Percentiles rank a stretch among this genome's conserved stretches.
These are phyloP conservation scores for Aspergillus ostianus DNA, from an alignment of 495 filamentous ascomycete genomes.

Conservation along the genomic window DNA sequence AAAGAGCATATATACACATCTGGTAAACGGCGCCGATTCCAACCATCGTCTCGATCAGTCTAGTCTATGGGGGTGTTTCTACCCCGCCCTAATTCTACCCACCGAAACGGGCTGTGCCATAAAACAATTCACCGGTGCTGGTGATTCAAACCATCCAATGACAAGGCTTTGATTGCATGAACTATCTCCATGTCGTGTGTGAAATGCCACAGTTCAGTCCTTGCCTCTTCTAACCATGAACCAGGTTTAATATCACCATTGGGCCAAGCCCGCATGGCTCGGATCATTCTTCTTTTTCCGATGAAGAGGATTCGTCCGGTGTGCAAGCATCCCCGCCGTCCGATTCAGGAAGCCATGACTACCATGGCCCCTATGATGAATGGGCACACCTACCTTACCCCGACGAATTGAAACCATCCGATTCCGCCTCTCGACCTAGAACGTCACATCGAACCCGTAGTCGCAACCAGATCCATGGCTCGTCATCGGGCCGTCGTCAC, in stretches of 20 bases:
- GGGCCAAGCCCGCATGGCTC: slow-evolving; percentile 41
- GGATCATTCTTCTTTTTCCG: slow-evolving; percentile 42
- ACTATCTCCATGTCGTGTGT: neutral
- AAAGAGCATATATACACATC: neutral
- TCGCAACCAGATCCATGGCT: slow-evolving; percentile 37
- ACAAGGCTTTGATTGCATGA: neutral
- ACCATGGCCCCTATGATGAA: slow-evolving; percentile 49
- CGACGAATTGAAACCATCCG: slow-evolving; percentile 74
- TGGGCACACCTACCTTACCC: slow-evolving; percentile 50
- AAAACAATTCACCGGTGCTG: neutral
- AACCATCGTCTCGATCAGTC: neutral
- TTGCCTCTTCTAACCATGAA: slow-evolving; percentile 8
- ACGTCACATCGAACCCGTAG: slow-evolving; percentile 44
- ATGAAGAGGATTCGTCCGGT: slow-evolving; percentile 56
- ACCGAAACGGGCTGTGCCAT: neutral
- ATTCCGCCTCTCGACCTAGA: slow-evolving; percentile 73
- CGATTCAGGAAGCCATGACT: slow-evolving; percentile 49
- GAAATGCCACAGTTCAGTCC: neutral
- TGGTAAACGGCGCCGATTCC: neutral
- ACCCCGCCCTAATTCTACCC: neutral
- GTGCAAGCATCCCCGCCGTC: slow-evolving; percentile 50
- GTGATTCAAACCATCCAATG: neutral
- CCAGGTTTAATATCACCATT: slow-evolving; percentile 53
- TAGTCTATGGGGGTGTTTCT: neutral
- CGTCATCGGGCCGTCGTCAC: slow-evolving; percentile 43